Evolutionary conservation across 345 rosid genomes (phyloP).

Genomic region (Mercurialis annua): DNA sequence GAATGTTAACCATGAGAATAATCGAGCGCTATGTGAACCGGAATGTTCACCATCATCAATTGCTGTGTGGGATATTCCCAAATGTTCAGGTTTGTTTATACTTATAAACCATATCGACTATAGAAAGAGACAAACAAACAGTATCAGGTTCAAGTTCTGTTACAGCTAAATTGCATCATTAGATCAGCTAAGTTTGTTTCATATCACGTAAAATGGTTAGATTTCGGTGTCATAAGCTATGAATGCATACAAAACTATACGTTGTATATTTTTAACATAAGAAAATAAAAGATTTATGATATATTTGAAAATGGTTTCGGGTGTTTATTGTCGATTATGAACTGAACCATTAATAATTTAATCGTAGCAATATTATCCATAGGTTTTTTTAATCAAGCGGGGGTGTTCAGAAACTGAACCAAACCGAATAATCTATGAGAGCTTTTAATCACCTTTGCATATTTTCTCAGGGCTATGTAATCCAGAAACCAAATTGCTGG

Average conservation of each 20-base stretch:
- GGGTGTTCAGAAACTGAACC: neutral
- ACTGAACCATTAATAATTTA: neutral
- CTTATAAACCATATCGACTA: neutral
- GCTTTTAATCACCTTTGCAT: neutral
- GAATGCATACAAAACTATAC: neutral
- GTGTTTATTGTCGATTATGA: neutral
- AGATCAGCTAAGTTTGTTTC: neutral
- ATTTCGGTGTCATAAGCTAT: neutral
- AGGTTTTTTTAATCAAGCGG: neutral
- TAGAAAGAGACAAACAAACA: neutral
- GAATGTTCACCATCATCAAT: slow-evolving; percentile 65
- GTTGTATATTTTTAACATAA: neutral
- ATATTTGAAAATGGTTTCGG: neutral
- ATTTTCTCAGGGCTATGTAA: slow-evolving; percentile 60
- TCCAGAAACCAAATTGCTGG: slow-evolving; percentile 68
- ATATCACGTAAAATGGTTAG: neutral
- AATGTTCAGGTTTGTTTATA: slow-evolving; percentile 77
- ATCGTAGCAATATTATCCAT: neutral
- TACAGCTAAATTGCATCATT: neutral
- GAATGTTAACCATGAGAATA: slow-evolving; percentile 88
- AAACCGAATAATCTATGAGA: too few species aligned
- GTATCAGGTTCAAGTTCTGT: neutral
- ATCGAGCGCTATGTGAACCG: slow-evolving; percentile 56
- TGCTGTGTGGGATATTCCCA: slow-evolving; percentile 95
- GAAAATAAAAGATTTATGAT: neutral